phyloP scores from a whole-genome alignment of 2,329 filamentous ascomycete genomes.

The Emmonsiellopsis sp. region DNA sequence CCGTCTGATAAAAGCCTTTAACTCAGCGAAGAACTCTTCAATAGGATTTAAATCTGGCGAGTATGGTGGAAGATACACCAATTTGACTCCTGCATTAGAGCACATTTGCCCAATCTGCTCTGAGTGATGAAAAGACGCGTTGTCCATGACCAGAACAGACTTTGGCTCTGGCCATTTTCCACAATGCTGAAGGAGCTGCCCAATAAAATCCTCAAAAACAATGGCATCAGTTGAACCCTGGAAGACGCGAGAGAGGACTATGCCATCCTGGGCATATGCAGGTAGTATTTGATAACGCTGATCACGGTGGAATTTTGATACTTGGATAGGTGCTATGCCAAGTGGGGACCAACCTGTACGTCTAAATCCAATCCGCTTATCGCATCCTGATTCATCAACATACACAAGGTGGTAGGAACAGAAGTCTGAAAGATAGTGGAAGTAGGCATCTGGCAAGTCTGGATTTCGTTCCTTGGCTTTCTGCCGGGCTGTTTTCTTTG shows the following conservation, averaged over 20 bases:
- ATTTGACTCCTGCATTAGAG: slow-evolving; percentile 7
- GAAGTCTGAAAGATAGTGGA: not conserved
- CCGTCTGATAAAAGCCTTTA: slow-evolving; percentile 27
- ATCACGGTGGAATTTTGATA: slow-evolving; percentile 15
- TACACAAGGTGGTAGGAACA: slow-evolving; percentile 15
- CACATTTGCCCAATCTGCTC: slow-evolving; percentile 8
- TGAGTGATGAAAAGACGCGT: slow-evolving; percentile 9
- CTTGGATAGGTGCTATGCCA: slow-evolving; percentile 19
- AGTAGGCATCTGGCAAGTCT: not conserved
- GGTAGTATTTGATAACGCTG: slow-evolving; percentile 23
- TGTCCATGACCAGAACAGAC: slow-evolving; percentile 25
- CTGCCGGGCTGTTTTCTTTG: too few species aligned
- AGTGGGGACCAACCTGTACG: slow-evolving; percentile 27
- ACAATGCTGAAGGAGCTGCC: slow-evolving; percentile 21
- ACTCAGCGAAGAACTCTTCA: slow-evolving; percentile 28
- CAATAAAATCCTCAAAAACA: slow-evolving; percentile 25
- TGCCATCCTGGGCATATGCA: slow-evolving; percentile 24
- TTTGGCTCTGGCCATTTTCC: slow-evolving; percentile 20
- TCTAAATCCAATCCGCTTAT: slow-evolving; percentile 26
- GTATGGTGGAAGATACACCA: slow-evolving; percentile 24
- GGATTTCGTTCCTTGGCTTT: not conserved
- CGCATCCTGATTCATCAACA: slow-evolving; percentile 30
- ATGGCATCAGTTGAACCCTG: slow-evolving; percentile 21
- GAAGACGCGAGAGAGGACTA: slow-evolving; percentile 22
- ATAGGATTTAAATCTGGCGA: slow-evolving; percentile 30